Percentiles rank a stretch among this genome's conserved stretches.
phyloP scores from a whole-genome alignment of 208 protist genomes.

The Wallacemonas sp. region DNA sequence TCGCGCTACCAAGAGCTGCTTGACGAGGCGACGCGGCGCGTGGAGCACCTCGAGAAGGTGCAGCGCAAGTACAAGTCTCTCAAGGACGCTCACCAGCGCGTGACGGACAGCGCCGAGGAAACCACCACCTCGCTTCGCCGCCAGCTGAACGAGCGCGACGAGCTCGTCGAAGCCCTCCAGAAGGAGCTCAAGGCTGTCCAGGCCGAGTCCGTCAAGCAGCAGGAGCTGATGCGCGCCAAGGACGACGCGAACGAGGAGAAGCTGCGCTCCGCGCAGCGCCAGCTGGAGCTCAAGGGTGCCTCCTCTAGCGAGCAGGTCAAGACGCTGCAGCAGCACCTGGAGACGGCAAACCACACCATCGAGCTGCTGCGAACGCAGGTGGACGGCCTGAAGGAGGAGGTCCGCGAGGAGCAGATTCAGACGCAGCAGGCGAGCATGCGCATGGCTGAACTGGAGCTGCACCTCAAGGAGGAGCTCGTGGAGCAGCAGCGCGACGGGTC shows the following conservation, averaged over 20 bases:
- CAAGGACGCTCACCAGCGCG: slow-evolving; percentile 40
- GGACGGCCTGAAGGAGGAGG: slow-evolving; percentile 47
- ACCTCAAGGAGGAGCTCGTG: slow-evolving; percentile 39
- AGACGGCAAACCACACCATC: slow-evolving; percentile 61
- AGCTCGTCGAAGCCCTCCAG: slow-evolving; percentile 26
- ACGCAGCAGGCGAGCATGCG: slow-evolving; percentile 50
- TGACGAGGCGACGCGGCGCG: slow-evolving; percentile 55
- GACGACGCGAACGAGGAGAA: slow-evolving; percentile 45
- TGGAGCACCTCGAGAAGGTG: slow-evolving; percentile 58
- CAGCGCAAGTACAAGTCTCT: slow-evolving; percentile 75
- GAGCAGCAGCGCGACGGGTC: slow-evolving; percentile 51
- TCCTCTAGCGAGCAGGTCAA: slow-evolving; percentile 28
- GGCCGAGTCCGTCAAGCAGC: slow-evolving; percentile 29
- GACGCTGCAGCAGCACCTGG: slow-evolving; percentile 37
- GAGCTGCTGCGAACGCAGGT: slow-evolving; percentile 54
- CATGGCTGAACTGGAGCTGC: slow-evolving; percentile 44
- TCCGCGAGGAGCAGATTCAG: slow-evolving; percentile 49
- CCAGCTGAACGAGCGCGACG: slow-evolving; percentile 9
- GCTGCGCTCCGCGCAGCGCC: slow-evolving; percentile 39
- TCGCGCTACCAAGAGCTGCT: slow-evolving; percentile 72
- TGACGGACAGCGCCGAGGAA: slow-evolving; percentile 35
- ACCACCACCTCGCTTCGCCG: slow-evolving; percentile 1
- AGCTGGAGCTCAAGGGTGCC: slow-evolving; percentile 37
- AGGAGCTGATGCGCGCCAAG: slow-evolving; percentile 37
- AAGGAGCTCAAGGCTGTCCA: slow-evolving; percentile 23